Evolutionary conservation across 2,329 filamentous ascomycete genomes (phyloP).

Genomic region (Pseudogymnoascus verrucosus): DNA sequence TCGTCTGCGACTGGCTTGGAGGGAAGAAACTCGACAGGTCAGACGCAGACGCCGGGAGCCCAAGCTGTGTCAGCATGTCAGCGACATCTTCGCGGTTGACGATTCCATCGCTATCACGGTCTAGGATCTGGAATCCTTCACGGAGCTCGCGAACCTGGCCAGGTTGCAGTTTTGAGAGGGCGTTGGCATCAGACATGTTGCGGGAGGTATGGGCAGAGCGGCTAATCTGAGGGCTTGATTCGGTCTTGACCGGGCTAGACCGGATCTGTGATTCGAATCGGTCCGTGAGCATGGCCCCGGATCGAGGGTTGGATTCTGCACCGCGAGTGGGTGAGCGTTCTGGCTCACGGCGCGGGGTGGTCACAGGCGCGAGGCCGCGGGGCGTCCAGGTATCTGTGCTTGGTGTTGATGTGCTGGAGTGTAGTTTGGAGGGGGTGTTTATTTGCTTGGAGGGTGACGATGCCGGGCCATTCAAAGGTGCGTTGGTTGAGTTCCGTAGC

Average conservation of each 20-base stretch:
- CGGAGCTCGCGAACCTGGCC: constrained; percentile 79
- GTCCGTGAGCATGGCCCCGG: constrained; percentile 22
- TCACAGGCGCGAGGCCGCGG: constrained; percentile 26
- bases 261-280: constrained; percentile 10
- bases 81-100: constrained; percentile 77
- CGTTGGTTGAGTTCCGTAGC: constrained; percentile 56
- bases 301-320: constrained; percentile 21
- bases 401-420: constrained; percentile 24
- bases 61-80: constrained; percentile 80
- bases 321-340: constrained; percentile 27
- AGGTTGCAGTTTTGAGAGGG: constrained; percentile 67
- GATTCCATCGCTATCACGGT: constrained; percentile 76
- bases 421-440: constrained; percentile 34
- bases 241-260: constrained; percentile 24
- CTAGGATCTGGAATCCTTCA: constrained; percentile 89
- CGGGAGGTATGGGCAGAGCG: constrained; percentile 22
- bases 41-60: constrained; percentile 61
- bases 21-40: constrained; percentile 80
- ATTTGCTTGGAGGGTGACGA: constrained; percentile 37
- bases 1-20: constrained; percentile 58
- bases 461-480: constrained; percentile 38
- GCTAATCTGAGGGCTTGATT: constrained; percentile 25
- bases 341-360: constrained; percentile 23
- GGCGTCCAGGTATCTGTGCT: constrained; percentile 24
- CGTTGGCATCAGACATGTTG: constrained; percentile 33